A percentile compares a stretch with the other conserved stretches of the same genome.
Conservation (phyloP, 2,329 filamentous ascomycete species). For the Calonectria ilicicola region DNA sequence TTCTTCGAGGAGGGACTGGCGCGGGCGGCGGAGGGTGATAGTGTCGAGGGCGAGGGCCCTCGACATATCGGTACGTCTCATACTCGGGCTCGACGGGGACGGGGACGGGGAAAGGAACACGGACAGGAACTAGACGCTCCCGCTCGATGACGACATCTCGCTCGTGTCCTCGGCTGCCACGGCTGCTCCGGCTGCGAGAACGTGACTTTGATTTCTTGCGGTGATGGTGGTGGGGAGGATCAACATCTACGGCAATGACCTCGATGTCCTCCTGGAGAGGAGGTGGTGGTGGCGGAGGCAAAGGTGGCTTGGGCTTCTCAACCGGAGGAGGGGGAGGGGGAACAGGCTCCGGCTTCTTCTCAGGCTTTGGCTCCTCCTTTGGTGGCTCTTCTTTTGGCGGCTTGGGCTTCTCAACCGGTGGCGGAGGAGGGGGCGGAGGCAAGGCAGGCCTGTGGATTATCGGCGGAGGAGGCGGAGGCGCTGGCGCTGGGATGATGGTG, state of each 20-base stretch:
- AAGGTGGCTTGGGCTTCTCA: slow-evolving; percentile 37
- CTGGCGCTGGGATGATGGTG: slow-evolving; percentile 51
- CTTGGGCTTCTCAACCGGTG: slow-evolving; percentile 14
- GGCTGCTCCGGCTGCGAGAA: slow-evolving; percentile 46
- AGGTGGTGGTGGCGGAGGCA: slow-evolving; percentile 36
- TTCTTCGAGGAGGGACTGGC: slow-evolving; percentile 44
- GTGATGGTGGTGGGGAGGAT: slow-evolving; percentile 34
- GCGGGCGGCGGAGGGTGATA: slow-evolving; percentile 45
- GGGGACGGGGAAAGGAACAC: slow-evolving; percentile 55
- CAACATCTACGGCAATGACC: slow-evolving; percentile 54
- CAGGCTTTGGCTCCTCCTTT: slow-evolving; percentile 27
- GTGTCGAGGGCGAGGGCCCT: slow-evolving; percentile 59
- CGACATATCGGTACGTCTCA: slow-evolving; percentile 66
- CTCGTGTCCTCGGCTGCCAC: slow-evolving; percentile 47
- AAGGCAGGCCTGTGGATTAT: slow-evolving; percentile 35
- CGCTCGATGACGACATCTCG: slow-evolving; percentile 65
- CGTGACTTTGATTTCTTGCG: slow-evolving; percentile 45
- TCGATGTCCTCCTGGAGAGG: slow-evolving; percentile 50
- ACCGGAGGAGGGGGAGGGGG: slow-evolving; percentile 42
- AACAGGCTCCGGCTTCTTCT: slow-evolving; percentile 22
- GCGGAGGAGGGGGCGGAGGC: slow-evolving; percentile 40
- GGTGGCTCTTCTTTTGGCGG: slow-evolving; percentile 12
- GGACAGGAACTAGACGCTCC: slow-evolving; percentile 60
- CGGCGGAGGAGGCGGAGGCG: slow-evolving; percentile 44
- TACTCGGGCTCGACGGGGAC: slow-evolving; percentile 54